These are phyloP conservation scores for Cyberlindnera maritima DNA, from an alignment of 805 yeast species.

Conservation along the genomic window DNA sequence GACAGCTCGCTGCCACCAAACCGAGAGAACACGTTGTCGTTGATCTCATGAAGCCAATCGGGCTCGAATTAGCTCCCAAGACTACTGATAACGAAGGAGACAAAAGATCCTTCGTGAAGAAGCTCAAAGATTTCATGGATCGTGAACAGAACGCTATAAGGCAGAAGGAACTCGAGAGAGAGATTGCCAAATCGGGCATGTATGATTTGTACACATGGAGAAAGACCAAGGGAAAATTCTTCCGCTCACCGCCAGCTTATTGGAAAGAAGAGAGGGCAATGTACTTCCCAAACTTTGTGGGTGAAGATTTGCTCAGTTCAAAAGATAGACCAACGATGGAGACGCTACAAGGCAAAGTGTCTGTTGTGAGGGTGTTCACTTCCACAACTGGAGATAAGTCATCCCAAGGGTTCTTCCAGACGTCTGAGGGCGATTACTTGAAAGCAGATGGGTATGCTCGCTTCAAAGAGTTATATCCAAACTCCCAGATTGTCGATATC, in stretches of 20 bases:
- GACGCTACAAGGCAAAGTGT: conserved; percentile 47
- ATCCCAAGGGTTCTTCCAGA: conserved; percentile 56
- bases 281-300: conserved; percentile 80
- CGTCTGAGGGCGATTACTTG: conserved; percentile 41
- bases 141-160: conserved; percentile 45
- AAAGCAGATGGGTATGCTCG: conserved; percentile 38
- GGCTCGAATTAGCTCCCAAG: conserved; percentile 38
- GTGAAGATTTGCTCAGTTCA: conserved; percentile 44
- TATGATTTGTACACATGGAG: conserved; percentile 61
- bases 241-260: conserved; percentile 75
- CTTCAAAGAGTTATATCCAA: conserved; percentile 43
- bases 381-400: conserved; percentile 70
- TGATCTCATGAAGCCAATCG: conserved; percentile 45
- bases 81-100: conserved; percentile 41
- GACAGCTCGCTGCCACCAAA: conserved; percentile 35
- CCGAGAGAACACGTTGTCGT: conserved; percentile 35
- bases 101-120: conserved; percentile 33
- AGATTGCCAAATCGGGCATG: conserved; percentile 66
- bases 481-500: conserved; percentile 71
- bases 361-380: conserved; percentile 64
- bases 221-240: conserved; percentile 81
- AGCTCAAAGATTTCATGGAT: conserved; percentile 46
- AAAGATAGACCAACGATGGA: conserved; percentile 31
- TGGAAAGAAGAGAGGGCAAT: conserved; percentile 70
- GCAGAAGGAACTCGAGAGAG: conserved; percentile 54